Base-by-base conservation (phyloP, 148 eudicot genomes). In the Amaranthus hypochondriacus region DNA sequence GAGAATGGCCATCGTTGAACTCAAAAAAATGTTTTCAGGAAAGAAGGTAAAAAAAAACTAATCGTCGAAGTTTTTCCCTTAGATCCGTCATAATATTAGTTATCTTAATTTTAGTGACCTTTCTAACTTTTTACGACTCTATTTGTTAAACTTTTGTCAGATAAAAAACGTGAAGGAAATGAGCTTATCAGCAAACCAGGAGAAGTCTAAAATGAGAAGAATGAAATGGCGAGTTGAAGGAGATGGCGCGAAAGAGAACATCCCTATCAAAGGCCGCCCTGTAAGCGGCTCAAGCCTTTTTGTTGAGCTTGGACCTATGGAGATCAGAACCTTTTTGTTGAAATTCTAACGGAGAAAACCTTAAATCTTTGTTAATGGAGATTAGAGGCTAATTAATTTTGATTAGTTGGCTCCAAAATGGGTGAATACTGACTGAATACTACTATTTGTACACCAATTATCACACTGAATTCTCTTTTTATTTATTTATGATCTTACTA, bases 261-360 rank as follows among this genome's bases (percentile, higher is more conserved):
- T 7, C 50, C 83, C 86, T 6, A 59, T 85, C n/a, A 76, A 86
- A 87, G 98, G 98, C 58, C 81, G 84, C 68, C 84, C 90, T 7
- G 80, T 93, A 5, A 72, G 86, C 46, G 70, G 28, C 43, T 80
- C 86, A 43, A 79, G 81, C 64, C 89, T 90, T 65, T 64, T 90
- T 48, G 92, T 90, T n/a, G 94, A 93, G 87, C 90, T 93, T 28
- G 92, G 92, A 80, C 92, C 98, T 0, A 93, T 89, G 93, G 98
- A 93, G 81, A 90, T 93, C 52, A 88, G 94, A 55, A 90, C 98
- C 51, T 91, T 93, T 83, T 76, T 86, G 44, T 73, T 92, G 67
- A 81, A 69, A 39, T 85, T 89, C 68, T 84, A 74, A 78, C 2
- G 39, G 39, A 28, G 39, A 28, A 28, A 28, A 28, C 39, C 39